These are phyloP conservation scores for Gnomoniopsis sp. DNA, from an alignment of 2,329 filamentous ascomycete species.

Conservation along the genomic window DNA sequence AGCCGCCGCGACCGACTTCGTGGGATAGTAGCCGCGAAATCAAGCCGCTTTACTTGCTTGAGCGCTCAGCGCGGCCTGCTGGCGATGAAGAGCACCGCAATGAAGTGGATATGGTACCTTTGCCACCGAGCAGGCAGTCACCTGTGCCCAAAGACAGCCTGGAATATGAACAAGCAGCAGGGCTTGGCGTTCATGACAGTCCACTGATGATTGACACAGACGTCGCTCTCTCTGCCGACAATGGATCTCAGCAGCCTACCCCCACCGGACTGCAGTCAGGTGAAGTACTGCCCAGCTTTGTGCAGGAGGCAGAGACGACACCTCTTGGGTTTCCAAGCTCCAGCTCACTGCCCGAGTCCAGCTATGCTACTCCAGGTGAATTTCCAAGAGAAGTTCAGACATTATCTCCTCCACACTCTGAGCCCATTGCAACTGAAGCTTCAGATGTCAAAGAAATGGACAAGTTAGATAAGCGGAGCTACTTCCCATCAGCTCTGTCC, in stretches of 20 bases:
- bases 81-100: slow-evolving; percentile 22
- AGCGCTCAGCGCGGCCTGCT: slow-evolving; percentile 44
- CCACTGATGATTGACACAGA: slow-evolving; percentile 40
- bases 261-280: slow-evolving; percentile 39
- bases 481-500: slow-evolving; percentile 20
- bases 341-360: slow-evolving; percentile 13
- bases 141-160: slow-evolving; percentile 30
- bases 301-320: neutral
- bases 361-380: slow-evolving; percentile 14
- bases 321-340: neutral
- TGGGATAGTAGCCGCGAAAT: slow-evolving; percentile 68
- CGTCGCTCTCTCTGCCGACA: slow-evolving; percentile 37
- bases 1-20: slow-evolving; percentile 47
- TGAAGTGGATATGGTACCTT: slow-evolving; percentile 43
- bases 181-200: neutral
- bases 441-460: neutral
- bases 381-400: neutral
- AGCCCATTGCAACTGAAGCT: neutral
- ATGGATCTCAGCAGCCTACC: slow-evolving; percentile 64
- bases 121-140: slow-evolving; percentile 31
- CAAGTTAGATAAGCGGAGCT: slow-evolving; percentile 7
- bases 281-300: neutral
- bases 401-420: neutral
- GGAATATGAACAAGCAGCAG: slow-evolving; percentile 27
- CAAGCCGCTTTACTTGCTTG: slow-evolving; percentile 78